phyloP scores from a whole-genome alignment of 352 stramenopile species.

The Phytophthora pluvialis region DNA sequence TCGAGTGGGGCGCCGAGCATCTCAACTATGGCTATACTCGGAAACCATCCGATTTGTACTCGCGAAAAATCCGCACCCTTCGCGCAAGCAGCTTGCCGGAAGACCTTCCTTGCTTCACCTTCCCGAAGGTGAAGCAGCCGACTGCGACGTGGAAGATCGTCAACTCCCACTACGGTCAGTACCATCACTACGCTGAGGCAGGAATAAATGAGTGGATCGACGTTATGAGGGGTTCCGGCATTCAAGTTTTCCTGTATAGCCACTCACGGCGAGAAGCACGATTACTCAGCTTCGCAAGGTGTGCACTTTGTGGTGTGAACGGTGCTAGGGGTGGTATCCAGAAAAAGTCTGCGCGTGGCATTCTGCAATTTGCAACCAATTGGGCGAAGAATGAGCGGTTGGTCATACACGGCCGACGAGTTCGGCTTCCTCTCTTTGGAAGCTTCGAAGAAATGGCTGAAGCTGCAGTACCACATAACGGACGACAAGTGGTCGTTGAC shows the following conservation, averaged over 20 bases:
- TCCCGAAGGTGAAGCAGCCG: slow-evolving; percentile 20
- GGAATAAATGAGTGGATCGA: slow-evolving; percentile 34
- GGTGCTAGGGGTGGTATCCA: not conserved
- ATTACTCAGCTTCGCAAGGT: slow-evolving; percentile 17
- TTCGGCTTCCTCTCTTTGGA: slow-evolving; percentile 29
- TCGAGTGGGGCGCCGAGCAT: too few relatives aligned
- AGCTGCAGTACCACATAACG: slow-evolving; percentile 29
- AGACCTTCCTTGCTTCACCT: too few relatives aligned
- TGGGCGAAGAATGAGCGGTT: slow-evolving; percentile 25
- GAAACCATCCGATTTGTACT: too few relatives aligned
- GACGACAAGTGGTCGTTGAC: slow-evolving; percentile 16
- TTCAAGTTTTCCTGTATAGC: slow-evolving; percentile 18
- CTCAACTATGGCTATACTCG: too few relatives aligned
- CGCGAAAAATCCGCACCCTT: not conserved
- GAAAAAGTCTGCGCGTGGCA: slow-evolving; percentile 27
- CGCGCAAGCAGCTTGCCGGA: slow-evolving; percentile 7
- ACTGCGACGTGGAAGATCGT: slow-evolving; percentile 33
- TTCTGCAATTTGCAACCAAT: slow-evolving; percentile 9
- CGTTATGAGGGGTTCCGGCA: slow-evolving; percentile 8
- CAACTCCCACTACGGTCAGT: slow-evolving; percentile 24
- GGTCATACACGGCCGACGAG: slow-evolving; percentile 13
- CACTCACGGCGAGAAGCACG: slow-evolving; percentile 34
- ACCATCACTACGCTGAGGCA: slow-evolving; percentile 21
- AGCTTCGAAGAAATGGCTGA: slow-evolving; percentile 23
- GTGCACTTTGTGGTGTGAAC: slow-evolving; percentile 27